Evolutionary conservation across 768 basidiomycete species (phyloP).

Genomic region (Amanita pallidorosea): DNA sequence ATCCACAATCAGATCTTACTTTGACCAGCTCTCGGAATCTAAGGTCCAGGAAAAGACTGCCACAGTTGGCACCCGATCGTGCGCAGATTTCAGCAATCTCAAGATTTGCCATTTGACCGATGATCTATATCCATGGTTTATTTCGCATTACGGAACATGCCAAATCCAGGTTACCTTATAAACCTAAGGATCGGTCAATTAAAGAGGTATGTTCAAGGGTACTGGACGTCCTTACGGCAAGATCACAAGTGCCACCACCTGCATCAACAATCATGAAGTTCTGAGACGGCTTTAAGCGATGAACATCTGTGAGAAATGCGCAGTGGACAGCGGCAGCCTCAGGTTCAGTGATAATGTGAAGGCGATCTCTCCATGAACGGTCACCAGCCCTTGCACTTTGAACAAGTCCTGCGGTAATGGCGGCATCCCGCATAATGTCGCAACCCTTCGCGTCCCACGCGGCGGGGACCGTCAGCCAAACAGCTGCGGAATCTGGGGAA

Average conservation of each 20-base stretch:
- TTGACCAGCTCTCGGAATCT: slow-evolving; percentile 76
- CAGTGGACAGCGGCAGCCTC: slow-evolving; percentile 92
- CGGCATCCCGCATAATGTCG: slow-evolving; percentile 78
- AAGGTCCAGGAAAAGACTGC: slow-evolving; percentile 79
- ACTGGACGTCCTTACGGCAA: slow-evolving; percentile 34
- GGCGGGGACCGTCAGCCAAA: slow-evolving; percentile 81
- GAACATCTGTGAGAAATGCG: slow-evolving; percentile 69
- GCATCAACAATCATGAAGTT: slow-evolving; percentile 91
- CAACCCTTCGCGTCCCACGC: slow-evolving; percentile 87
- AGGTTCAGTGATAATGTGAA: slow-evolving; percentile 73
- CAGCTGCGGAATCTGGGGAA: slow-evolving; percentile 62
- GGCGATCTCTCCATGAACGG: slow-evolving; percentile 64
- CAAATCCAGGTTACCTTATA: slow-evolving; percentile 1
- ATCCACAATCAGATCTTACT: slow-evolving; percentile 16
- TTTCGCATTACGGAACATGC: background rate
- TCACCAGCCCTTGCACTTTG: slow-evolving; percentile 63
- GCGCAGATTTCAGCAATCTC: slow-evolving; percentile 91
- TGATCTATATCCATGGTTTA: slow-evolving; percentile 37
- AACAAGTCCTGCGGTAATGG: slow-evolving; percentile 73
- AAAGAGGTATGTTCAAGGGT: background rate
- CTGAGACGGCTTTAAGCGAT: slow-evolving; percentile 69
- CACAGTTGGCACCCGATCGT: slow-evolving; percentile 79
- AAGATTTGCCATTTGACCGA: slow-evolving; percentile 68
- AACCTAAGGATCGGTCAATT: background rate
- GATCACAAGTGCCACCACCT: slow-evolving; percentile 67